Evolutionary conservation across 2,329 filamentous ascomycete genomes (phyloP), one percentile per base, ranked within the genome.

Genomic region (Aspergillus aculeatus): DNA sequence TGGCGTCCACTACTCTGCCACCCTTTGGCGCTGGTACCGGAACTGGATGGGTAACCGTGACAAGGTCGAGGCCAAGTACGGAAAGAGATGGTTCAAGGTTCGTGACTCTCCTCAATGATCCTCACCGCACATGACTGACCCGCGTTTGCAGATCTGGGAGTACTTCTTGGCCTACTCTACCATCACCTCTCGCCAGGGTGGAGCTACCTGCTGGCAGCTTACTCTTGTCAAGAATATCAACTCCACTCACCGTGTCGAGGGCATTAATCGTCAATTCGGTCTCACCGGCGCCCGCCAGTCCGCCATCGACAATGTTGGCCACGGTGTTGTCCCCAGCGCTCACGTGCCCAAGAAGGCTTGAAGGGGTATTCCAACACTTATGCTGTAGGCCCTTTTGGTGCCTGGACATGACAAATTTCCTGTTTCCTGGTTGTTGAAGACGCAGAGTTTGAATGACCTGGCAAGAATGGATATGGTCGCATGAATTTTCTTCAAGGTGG

Each of bases 1-100:
- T 70, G 94, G 95, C 73, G 92, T 98, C 48, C 95, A 98, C 83
- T 98, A 97, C 82, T 96, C 92, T 54, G 92, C 92, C 55, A 98
- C 95, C 29, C 82, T 99, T 64, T 98, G 95, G 95, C 86, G 91
- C 74, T 98, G 95, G 95, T 98, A 98, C 83, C 86, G 95, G 67
- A 98, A 98, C 85, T 98, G 95, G 95, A 85, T 97, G 77, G 92
- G 83, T 79, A 98, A 98, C 84, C 83, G 85, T 68, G 91, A 96
- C 60, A 96, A 96, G 82, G 90, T 97, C 63, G 86, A 90, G 78
- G 92, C 90, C 73, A 98, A 97, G 84, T 98, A 98, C 75, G 95
- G 95, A 72, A 88, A 89, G 74, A 85, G 91, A 73, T 99, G 95
- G 95, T 99, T 91, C 86, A 88, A 94, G 77, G 90, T 93, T 84